phyloP scores from a whole-genome alignment of 148 eudicot genomes.

The Arbutus unedo region DNA sequence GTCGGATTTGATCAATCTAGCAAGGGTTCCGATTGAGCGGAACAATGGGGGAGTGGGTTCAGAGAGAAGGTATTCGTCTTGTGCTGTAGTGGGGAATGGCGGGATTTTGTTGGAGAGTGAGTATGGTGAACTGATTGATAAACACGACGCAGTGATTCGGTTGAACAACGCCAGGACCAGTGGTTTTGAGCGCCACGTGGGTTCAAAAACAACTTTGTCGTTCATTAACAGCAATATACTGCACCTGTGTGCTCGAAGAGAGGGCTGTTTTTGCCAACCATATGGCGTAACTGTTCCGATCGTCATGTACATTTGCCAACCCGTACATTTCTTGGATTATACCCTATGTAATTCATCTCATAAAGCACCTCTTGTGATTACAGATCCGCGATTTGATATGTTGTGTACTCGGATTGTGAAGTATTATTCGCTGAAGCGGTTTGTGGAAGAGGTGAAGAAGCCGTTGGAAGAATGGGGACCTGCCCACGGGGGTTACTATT shows the following conservation, averaged over 20 bases:
- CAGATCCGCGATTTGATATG: slow-evolving; percentile 64
- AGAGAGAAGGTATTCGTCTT: slow-evolving; percentile 39
- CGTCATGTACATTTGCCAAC: slow-evolving; percentile 80
- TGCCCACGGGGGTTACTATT: slow-evolving; percentile 55
- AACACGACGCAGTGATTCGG: slow-evolving; percentile 74
- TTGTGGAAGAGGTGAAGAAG: slow-evolving; percentile 36
- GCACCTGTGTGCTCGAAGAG: slow-evolving; percentile 62
- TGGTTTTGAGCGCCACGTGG: slow-evolving; percentile 47
- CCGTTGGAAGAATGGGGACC: slow-evolving; percentile 53
- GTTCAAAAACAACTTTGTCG: slow-evolving; percentile 63
- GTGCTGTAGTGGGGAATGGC: slow-evolving; percentile 89
- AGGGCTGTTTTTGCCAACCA: slow-evolving; percentile 72
- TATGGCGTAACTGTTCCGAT: slow-evolving; percentile 63
- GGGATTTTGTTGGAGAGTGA: slow-evolving; percentile 65
- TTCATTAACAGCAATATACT: slow-evolving; percentile 78
- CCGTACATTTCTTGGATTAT: slow-evolving; percentile 76
- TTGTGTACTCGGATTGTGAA: slow-evolving; percentile 70
- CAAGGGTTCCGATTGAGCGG: slow-evolving; percentile 34
- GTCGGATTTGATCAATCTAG: slow-evolving; percentile 39
- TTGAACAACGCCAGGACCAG: slow-evolving; percentile 67
- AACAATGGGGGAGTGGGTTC: slow-evolving; percentile 21
- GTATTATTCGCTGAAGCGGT: slow-evolving; percentile 74
- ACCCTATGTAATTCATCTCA: slow-evolving; percentile 64
- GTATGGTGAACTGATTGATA: slow-evolving; percentile 57
- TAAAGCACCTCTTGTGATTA: slow-evolving; percentile 58